Percentiles rank a stretch among this genome's conserved stretches.
Evolutionary conservation across 805 yeast genomes (phyloP).

Genomic region (Komagataella ulmi): DNA sequence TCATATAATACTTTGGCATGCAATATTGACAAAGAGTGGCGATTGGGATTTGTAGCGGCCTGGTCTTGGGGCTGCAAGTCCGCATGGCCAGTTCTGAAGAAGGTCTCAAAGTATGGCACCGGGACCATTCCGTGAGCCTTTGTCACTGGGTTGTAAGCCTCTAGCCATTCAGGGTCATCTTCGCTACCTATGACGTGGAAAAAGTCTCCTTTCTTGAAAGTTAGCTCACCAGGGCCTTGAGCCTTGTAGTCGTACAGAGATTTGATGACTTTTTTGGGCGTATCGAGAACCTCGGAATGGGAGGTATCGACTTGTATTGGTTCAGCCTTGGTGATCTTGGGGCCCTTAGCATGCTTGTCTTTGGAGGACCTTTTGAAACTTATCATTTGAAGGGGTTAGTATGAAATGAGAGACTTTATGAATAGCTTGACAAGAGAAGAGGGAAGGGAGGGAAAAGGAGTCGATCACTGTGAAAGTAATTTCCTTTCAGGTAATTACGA

Average conservation of each 20-base stretch:
- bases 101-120: constrained; percentile 65
- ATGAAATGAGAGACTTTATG: neutral
- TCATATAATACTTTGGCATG: constrained; percentile 83
- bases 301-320: neutral
- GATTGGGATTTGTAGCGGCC: constrained; percentile 8
- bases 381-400: neutral
- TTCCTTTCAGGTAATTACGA: neutral
- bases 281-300: constrained; percentile 4
- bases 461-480: neutral
- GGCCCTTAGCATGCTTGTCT: constrained; percentile 14
- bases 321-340: constrained; percentile 2
- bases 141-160: constrained; percentile 78
- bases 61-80: neutral
- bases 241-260: constrained; percentile 71
- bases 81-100: constrained; percentile 23
- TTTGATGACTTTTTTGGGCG: constrained; percentile 69
- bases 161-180: constrained; percentile 63
- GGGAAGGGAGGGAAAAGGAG: neutral
- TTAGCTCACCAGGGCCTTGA: constrained; percentile 69
- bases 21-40: constrained; percentile 18
- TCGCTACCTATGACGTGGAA: constrained; percentile 59
- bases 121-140: constrained; percentile 81
- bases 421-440: neutral
- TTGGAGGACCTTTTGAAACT: constrained; percentile 17
- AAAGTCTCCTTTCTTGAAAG: constrained; percentile 74